Conservation (phyloP, 2,329 filamentous ascomycete genomes). For the Pestalotiopsis sp. region DNA sequence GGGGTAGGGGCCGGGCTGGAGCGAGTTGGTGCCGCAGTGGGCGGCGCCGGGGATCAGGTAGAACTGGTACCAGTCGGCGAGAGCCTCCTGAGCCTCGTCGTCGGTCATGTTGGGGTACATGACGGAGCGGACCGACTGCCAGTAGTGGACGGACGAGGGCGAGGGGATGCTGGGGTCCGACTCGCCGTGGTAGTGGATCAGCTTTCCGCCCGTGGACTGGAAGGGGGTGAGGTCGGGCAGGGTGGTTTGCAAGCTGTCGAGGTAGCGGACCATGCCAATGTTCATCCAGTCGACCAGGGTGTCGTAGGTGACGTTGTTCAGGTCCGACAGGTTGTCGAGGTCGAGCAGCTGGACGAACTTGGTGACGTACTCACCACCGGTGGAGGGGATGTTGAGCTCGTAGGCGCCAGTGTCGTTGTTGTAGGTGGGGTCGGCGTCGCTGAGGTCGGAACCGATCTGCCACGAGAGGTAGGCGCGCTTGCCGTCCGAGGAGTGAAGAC, state of each 20-base stretch:
- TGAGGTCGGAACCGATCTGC: slow-evolving; percentile 35
- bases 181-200: slow-evolving; percentile 48
- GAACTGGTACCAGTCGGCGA: slow-evolving; percentile 57
- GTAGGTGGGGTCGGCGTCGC: slow-evolving; percentile 34
- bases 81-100: slow-evolving; percentile 39
- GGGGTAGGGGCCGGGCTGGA: slow-evolving; percentile 48
- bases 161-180: slow-evolving; percentile 46
- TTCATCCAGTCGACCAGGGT: slow-evolving; percentile 58
- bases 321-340: slow-evolving; percentile 41
- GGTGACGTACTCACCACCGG: slow-evolving; percentile 40
- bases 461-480: slow-evolving; percentile 39
- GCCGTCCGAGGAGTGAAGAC: slow-evolving; percentile 35
- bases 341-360: slow-evolving; percentile 43
- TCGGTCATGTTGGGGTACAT: slow-evolving; percentile 48
- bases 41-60: slow-evolving; percentile 56
- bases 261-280: slow-evolving; percentile 48
- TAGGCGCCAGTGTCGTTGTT: slow-evolving; percentile 34
- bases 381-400: slow-evolving; percentile 34
- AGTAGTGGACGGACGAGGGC: slow-evolving; percentile 49
- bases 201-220: slow-evolving; percentile 42
- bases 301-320: slow-evolving; percentile 56
- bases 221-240: slow-evolving; percentile 38
- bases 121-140: slow-evolving; percentile 47
- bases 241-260: slow-evolving; percentile 41
- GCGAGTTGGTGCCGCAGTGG: slow-evolving; percentile 50